Evolutionary conservation across 2,329 filamentous ascomycete species (phyloP).

Genomic region (Fusarium sp.): DNA sequence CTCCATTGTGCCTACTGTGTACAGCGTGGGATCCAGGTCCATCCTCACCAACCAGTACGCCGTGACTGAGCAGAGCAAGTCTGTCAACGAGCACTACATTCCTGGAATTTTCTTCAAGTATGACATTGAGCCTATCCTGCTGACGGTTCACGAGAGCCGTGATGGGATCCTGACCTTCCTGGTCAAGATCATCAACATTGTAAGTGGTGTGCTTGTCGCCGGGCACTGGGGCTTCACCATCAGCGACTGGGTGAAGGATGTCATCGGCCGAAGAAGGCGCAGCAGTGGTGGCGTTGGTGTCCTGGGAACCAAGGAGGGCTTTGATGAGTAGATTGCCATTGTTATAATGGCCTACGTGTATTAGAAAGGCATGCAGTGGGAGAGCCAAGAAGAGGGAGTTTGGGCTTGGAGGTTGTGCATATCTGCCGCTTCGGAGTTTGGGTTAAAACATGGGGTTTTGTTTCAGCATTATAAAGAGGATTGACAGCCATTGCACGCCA

Average conservation of each 20-base stretch:
- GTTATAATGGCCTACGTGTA: neutral
- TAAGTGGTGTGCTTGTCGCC: conserved; percentile 90
- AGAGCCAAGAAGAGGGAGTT: conserved; percentile 34
- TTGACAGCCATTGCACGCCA: neutral
- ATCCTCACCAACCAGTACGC: conserved; percentile 98
- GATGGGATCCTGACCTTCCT: conserved; percentile 79
- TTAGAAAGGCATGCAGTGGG: conserved; percentile 19
- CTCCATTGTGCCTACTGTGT: conserved; percentile 93
- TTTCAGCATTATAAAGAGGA: conserved; percentile 23
- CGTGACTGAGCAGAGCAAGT: conserved; percentile 86
- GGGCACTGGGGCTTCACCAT: conserved; percentile 94
- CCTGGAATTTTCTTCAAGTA: conserved; percentile 99
- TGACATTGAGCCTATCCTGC: conserved; percentile 94
- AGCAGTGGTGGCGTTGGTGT: conserved; percentile 61
- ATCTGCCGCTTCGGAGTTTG: conserved; percentile 36
- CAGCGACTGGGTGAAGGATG: conserved; percentile 76
- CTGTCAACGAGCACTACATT: conserved; percentile 75
- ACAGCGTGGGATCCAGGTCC: conserved; percentile 75
- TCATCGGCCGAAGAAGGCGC: conserved; percentile 62
- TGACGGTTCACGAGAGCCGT: conserved; percentile 86
- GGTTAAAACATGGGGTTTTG: conserved; percentile 37
- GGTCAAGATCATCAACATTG: conserved; percentile 88
- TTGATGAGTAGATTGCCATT: conserved; percentile 39
- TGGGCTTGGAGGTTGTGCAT: conserved; percentile 27
- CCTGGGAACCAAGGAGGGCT: conserved; percentile 60